phyloP scores from a whole-genome alignment of 192 early-diverging fungal genomes.

The Backusella australiensis region DNA sequence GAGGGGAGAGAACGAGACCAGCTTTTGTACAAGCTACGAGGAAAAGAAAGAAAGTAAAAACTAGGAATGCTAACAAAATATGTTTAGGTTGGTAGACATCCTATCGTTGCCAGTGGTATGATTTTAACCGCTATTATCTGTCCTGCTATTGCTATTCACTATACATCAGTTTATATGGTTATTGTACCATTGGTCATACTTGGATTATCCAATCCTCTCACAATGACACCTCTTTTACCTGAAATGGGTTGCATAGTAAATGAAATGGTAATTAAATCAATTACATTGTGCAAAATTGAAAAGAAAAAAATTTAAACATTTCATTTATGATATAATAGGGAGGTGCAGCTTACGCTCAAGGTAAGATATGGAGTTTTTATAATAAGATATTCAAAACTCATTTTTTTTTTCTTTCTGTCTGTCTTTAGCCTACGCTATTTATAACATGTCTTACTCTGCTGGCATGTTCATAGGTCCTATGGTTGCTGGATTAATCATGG shows the following conservation, averaged over 20 bases:
- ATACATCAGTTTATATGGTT: slow-evolving; percentile 30
- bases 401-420: background rate
- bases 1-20: background rate
- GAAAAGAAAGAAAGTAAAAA: background rate
- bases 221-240: slow-evolving; percentile 64
- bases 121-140: slow-evolving; percentile 42
- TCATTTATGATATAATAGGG: slow-evolving; percentile 11
- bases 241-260: slow-evolving; percentile 47
- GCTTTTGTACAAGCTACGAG: background rate
- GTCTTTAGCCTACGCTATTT: slow-evolving; percentile 59
- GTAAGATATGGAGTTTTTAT: slow-evolving; percentile 2
- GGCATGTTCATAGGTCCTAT: slow-evolving; percentile 74
- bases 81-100: slow-evolving; percentile 41
- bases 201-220: slow-evolving; percentile 50
- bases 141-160: slow-evolving; percentile 40
- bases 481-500: slow-evolving; percentile 45
- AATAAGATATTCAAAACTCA: background rate
- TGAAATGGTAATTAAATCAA: slow-evolving; percentile 53
- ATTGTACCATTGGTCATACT: slow-evolving; percentile 48
- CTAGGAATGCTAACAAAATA: background rate
- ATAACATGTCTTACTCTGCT: slow-evolving; percentile 74
- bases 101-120: slow-evolving; percentile 45
- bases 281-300: slow-evolving; percentile 41
- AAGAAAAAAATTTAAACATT: background rate
- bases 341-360: slow-evolving; percentile 37